Evolutionary conservation across 352 stramenopile species (phyloP).

Genomic region (Phytophthora colocasiae): DNA sequence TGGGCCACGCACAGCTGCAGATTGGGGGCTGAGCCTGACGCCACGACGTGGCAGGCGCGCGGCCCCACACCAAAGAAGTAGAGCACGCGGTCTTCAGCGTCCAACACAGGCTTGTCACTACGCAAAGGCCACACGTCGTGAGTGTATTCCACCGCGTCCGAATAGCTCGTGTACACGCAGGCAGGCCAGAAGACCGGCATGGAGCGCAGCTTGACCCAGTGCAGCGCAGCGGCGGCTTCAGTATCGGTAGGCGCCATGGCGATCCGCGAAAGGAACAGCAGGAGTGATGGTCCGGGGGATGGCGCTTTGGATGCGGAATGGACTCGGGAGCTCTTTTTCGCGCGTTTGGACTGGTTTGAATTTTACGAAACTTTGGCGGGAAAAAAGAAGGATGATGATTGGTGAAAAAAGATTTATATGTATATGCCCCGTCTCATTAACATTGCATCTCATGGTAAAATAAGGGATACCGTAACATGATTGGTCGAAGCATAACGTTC

Average conservation of each 20-base stretch:
- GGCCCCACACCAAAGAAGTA: slow-evolving; percentile 81
- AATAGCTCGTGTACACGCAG: slow-evolving; percentile 71
- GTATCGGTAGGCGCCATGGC: slow-evolving; percentile 13
- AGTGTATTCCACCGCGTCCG: slow-evolving; percentile 44
- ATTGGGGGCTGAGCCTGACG: slow-evolving; percentile 45
- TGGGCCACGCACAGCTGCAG: slow-evolving; percentile 58
- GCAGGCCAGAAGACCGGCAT: slow-evolving; percentile 78
- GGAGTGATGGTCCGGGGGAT: not conserved
- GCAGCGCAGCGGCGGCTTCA: slow-evolving; percentile 19
- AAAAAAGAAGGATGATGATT: too few relatives aligned
- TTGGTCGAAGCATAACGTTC: too few relatives aligned
- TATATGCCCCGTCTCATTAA: too few relatives aligned
- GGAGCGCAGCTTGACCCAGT: slow-evolving; percentile 61
- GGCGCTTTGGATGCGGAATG: slow-evolving; percentile 28
- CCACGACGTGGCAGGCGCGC: slow-evolving; percentile 37
- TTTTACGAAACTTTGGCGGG: not conserved
- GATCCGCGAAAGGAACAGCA: not conserved
- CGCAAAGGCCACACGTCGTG: slow-evolving; percentile 60
- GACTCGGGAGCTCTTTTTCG: not conserved
- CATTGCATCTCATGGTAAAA: too few relatives aligned
- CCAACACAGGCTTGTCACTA: slow-evolving; percentile 56
- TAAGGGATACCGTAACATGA: too few relatives aligned
- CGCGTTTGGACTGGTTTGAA: slow-evolving; percentile 7
- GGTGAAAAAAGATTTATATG: too few relatives aligned
- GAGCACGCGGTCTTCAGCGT: slow-evolving; percentile 75